A percentile compares a stretch with the other conserved stretches of the same genome.
phyloP scores from a whole-genome alignment of 2,329 filamentous ascomycete species.

The Fonsecaea nubica region DNA sequence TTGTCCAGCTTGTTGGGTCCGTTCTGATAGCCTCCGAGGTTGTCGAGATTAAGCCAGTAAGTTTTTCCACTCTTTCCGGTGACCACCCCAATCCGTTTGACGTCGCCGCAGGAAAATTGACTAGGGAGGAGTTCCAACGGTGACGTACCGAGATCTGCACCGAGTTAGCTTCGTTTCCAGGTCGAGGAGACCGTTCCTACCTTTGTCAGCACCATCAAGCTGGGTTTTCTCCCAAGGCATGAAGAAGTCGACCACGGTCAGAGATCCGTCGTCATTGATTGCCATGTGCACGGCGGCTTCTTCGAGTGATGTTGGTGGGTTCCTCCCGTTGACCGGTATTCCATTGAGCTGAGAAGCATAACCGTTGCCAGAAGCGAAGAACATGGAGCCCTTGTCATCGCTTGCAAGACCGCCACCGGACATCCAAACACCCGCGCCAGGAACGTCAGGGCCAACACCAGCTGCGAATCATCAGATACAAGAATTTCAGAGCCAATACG shows the following conservation, averaged over 20 bases:
- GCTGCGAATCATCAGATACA: conserved; percentile 22
- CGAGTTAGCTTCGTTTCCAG: neutral
- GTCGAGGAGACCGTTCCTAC: conserved; percentile 3
- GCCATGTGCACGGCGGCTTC: conserved; percentile 39
- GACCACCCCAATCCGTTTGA: conserved; percentile 58
- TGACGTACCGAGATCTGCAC: conserved; percentile 53
- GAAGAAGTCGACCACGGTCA: conserved; percentile 60
- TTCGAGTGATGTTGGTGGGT: conserved; percentile 40
- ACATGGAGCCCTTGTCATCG: conserved; percentile 41
- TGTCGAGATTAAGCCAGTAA: conserved; percentile 51
- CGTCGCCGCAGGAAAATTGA: conserved; percentile 38
- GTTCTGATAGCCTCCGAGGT: conserved; percentile 52
- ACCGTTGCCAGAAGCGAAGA: conserved; percentile 43
- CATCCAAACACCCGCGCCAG: conserved; percentile 40
- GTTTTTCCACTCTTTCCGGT: conserved; percentile 60
- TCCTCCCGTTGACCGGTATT: conserved; percentile 42
- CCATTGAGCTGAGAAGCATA: conserved; percentile 42
- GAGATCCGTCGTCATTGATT: conserved; percentile 44
- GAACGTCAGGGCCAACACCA: conserved; percentile 31
- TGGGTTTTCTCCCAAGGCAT: conserved; percentile 61
- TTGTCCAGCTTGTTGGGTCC: conserved; percentile 48
- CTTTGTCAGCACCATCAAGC: conserved; percentile 58
- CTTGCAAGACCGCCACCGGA: conserved; percentile 43
- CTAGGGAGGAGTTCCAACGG: conserved; percentile 35
- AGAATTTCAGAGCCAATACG: neutral